Evolutionary conservation across 768 basidiomycete genomes (phyloP).

Genomic region (Pholiota microspora): DNA sequence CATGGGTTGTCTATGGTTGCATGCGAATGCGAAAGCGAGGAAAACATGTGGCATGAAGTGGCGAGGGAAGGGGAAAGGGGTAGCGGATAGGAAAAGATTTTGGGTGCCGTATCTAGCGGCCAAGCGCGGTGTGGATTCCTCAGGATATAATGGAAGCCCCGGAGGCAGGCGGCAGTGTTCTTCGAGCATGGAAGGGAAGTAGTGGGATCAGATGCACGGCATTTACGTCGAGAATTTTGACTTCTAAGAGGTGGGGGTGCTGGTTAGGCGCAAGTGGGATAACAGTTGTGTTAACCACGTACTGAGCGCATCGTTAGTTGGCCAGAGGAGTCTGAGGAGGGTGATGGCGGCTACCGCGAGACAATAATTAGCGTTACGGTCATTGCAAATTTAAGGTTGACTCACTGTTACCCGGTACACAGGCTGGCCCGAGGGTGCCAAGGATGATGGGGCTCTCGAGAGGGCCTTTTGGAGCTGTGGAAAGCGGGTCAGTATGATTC

Average conservation of each 20-base stretch:
- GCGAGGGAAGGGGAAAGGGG: background rate
- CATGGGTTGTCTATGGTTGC: conserved; percentile 19
- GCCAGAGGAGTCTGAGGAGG: conserved; percentile 38
- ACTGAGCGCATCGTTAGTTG: conserved; percentile 58
- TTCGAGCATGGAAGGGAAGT: background rate
- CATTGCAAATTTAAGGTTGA: conserved; percentile 12
- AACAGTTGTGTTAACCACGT: conserved; percentile 5
- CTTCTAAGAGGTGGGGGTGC: conserved; percentile 18
- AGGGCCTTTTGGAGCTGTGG: conserved; percentile 61
- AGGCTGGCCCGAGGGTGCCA: conserved; percentile 26
- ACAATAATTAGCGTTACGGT: conserved; percentile 1
- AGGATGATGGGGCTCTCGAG: conserved; percentile 25
- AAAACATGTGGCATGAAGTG: conserved; percentile 15
- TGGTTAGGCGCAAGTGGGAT: background rate
- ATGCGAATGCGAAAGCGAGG: conserved; percentile 20
- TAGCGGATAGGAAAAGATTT: conserved; percentile 3
- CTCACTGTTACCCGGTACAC: conserved; percentile 38
- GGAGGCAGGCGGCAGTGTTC: conserved; percentile 1
- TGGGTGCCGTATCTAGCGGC: conserved; percentile 16
- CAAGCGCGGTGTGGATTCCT: background rate
- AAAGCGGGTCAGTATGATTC: conserved; percentile 3
- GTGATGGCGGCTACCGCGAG: conserved; percentile 27
- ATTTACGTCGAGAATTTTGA: conserved; percentile 27
- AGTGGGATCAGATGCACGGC: background rate
- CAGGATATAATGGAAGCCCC: background rate